A percentile compares a stretch with the other conserved stretches of the same genome.
Conservation (phyloP, 345 rosid genomes). For the Eucalyptus polybractea region DNA sequence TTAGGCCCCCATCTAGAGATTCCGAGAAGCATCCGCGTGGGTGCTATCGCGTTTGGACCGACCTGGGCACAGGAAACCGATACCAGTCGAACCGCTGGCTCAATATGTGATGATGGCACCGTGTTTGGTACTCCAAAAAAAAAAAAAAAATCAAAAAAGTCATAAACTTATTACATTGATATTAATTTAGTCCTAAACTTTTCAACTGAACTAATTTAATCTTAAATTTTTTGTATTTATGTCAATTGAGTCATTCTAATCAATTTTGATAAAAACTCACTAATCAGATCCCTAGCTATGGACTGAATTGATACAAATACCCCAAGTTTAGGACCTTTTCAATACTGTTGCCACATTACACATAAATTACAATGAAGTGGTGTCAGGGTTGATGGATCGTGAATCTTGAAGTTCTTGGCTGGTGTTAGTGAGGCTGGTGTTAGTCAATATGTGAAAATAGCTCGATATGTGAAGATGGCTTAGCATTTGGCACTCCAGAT, state of each 20-base stretch:
- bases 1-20: background rate
- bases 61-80: background rate
- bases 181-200: too few species aligned
- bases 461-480: background rate
- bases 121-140: too few species aligned
- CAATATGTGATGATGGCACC: background rate
- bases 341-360: accelerated
- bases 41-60: background rate
- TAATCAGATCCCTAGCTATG: accelerated
- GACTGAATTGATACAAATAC: too few species aligned
- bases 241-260: too few species aligned
- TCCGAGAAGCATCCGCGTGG: background rate
- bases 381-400: background rate
- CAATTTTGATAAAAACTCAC: too few species aligned
- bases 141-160: accelerated
- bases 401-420: background rate
- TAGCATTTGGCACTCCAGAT: too few species aligned
- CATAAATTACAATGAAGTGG: too few species aligned
- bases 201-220: too few species aligned
- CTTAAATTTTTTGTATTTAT: too few species aligned
- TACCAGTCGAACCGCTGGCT: background rate
- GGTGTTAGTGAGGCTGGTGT: accelerated
- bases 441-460: background rate
- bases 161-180: accelerated
- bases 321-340: accelerated